Percentiles rank a stretch among this genome's conserved stretches.
These are phyloP conservation scores for Aureobasidium lini DNA, from an alignment of 2,329 filamentous ascomycete species.

Conservation along the genomic window DNA sequence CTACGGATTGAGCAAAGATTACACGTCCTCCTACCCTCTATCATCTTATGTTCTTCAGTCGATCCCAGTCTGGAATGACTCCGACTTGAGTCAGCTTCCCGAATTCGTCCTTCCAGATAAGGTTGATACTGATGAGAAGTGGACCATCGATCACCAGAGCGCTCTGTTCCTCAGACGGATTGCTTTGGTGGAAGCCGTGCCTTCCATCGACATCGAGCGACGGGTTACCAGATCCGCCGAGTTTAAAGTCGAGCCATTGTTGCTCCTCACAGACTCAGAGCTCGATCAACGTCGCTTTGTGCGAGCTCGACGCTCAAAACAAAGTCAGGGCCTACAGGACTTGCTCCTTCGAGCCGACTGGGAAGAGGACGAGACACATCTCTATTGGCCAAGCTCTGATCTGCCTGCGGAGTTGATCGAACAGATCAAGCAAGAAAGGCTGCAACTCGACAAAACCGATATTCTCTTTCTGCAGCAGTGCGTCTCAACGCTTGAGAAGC, in stretches of 20 bases:
- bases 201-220: background rate
- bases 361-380: conserved; percentile 34
- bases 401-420: conserved; percentile 24
- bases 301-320: conserved; percentile 10
- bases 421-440: conserved; percentile 27
- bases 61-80: conserved; percentile 16
- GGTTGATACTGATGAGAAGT: conserved; percentile 25
- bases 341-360: conserved; percentile 30
- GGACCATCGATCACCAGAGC: conserved; percentile 17
- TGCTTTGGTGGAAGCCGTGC: background rate
- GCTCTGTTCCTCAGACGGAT: conserved; percentile 20
- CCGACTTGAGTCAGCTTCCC: conserved; percentile 18
- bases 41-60: conserved; percentile 15
- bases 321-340: conserved; percentile 17
- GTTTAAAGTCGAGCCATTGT: conserved; percentile 36
- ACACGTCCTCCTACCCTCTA: conserved; percentile 25
- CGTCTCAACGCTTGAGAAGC: background rate
- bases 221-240: background rate
- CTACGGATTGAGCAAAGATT: conserved; percentile 35
- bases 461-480: conserved; percentile 18
- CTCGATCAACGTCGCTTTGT: conserved; percentile 34
- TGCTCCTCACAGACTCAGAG: conserved; percentile 36
- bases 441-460: conserved; percentile 26
- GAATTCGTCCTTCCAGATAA: conserved; percentile 23
- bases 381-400: conserved; percentile 29